phyloP scores from a whole-genome alignment of 768 basidiomycete genomes.

The Auricularia cornea region DNA sequence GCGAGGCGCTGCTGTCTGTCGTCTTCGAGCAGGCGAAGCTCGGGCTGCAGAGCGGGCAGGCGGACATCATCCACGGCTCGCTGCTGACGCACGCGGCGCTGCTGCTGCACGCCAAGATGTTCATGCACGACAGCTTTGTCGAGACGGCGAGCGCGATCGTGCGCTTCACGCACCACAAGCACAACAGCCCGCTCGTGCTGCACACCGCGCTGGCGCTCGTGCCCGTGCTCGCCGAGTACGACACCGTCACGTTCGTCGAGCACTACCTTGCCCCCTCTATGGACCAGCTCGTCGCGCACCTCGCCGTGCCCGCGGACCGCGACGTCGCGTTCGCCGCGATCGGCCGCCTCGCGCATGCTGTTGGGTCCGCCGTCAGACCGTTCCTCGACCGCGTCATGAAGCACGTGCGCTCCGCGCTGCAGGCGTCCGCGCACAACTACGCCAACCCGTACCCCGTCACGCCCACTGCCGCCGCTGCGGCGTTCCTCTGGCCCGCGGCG shows the following conservation, averaged over 20 bases:
- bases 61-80: conserved; percentile 89
- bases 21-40: conserved; percentile 82
- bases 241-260: conserved; percentile 84
- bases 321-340: conserved; percentile 80
- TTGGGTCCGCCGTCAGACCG: conserved; percentile 89
- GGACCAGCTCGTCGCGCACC: conserved; percentile 79
- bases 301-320: conserved; percentile 78
- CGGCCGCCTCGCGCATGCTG: conserved; percentile 86
- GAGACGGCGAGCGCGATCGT: conserved; percentile 87
- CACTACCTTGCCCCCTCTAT: conserved; percentile 90
- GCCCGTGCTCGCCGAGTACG: conserved; percentile 89
- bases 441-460: neutral
- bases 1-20: conserved; percentile 38
- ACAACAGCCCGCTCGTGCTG: conserved; percentile 73
- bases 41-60: conserved; percentile 68
- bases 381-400: conserved; percentile 88
- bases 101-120: conserved; percentile 89
- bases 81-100: conserved; percentile 87
- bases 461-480: neutral
- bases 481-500: no score
- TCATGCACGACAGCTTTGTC: conserved; percentile 80
- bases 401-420: conserved; percentile 83
- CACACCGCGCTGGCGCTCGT: conserved; percentile 95
- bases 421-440: conserved; percentile 22
- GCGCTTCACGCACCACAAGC: conserved; percentile 72